Conservation (phyloP, 768 basidiomycete genomes). For the Russula brevipes region DNA sequence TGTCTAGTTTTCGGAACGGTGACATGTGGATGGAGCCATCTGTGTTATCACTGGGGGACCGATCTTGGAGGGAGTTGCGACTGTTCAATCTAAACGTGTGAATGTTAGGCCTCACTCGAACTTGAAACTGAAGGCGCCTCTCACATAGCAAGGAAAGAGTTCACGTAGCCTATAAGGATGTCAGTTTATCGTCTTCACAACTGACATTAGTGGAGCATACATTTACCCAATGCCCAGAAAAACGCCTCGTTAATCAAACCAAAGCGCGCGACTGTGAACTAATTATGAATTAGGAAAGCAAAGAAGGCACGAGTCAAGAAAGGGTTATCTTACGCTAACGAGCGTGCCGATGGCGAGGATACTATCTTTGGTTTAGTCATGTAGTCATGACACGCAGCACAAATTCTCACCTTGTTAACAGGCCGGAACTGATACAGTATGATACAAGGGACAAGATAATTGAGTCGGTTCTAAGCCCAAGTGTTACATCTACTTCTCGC, state of each 20-base stretch:
- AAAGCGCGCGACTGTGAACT: conserved; percentile 36
- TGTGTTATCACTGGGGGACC: too few species aligned
- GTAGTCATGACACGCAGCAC: not conserved
- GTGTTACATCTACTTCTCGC: too few species aligned
- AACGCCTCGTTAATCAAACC: conserved; percentile 46
- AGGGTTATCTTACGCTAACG: conserved; percentile 16
- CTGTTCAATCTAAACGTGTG: too few species aligned
- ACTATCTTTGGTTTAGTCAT: conserved; percentile 3
- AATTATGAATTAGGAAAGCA: not conserved
- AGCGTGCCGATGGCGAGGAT: conserved; percentile 21
- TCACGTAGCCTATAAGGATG: conserved; percentile 43
- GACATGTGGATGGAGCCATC: not conserved
- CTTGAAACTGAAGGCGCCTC: conserved; percentile 12
- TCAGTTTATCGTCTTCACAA: not conserved
- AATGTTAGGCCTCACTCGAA: not conserved
- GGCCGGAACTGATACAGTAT: conserved; percentile 29
- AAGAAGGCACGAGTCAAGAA: too few species aligned
- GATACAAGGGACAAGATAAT: conserved; percentile 28
- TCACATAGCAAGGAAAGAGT: conserved; percentile 48
- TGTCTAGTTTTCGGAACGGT: not conserved
- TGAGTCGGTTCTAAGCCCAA: conserved; percentile 31
- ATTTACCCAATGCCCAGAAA: conserved; percentile 50
- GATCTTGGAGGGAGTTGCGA: not conserved
- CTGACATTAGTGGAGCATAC: conserved; percentile 31
- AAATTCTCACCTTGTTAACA: conserved; percentile 27